A percentile compares a stretch with the other conserved stretches of the same genome.
Evolutionary conservation across 75 land plant species (phyloP).

Genomic region (Azolla pinnata): DNA sequence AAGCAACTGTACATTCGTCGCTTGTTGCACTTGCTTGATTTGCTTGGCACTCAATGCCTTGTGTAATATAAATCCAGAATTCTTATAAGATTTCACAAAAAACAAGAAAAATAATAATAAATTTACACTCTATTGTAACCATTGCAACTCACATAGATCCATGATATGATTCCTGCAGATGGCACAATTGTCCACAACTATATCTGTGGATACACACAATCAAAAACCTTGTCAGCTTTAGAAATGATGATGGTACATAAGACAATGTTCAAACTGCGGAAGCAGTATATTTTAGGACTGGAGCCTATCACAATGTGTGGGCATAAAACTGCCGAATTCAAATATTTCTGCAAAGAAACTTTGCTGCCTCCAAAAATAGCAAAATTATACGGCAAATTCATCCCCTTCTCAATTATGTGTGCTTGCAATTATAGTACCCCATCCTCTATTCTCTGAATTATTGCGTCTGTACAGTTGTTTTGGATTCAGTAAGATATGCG

Average conservation of each 20-base stretch:
- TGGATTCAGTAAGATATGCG: no score
- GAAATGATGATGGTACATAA: background rate
- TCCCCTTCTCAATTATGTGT: no score
- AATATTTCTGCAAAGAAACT: no score
- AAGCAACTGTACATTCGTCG: constrained; percentile 99
- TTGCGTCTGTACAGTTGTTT: no score
- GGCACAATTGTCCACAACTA: constrained; percentile 99
- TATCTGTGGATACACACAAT: constrained; percentile 49
- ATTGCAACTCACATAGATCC: constrained; percentile 74
- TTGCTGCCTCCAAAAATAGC: no score
- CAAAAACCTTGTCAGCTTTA: background rate
- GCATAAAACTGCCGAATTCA: no score
- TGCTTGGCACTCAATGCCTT: constrained; percentile 98
- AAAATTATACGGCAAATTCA: no score
- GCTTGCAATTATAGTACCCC: no score
- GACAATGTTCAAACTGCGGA: background rate
- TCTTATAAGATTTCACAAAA: background rate
- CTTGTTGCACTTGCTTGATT: constrained; percentile 99
- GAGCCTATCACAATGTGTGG: no score
- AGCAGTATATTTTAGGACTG: background rate
- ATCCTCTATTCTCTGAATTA: no score
- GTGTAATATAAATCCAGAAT: background rate
- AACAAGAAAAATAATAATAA: background rate
- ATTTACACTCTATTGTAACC: background rate
- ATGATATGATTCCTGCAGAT: constrained; percentile 98